Base-by-base conservation (phyloP, 163 green algal species). In the Chlorella variabilis region DNA sequence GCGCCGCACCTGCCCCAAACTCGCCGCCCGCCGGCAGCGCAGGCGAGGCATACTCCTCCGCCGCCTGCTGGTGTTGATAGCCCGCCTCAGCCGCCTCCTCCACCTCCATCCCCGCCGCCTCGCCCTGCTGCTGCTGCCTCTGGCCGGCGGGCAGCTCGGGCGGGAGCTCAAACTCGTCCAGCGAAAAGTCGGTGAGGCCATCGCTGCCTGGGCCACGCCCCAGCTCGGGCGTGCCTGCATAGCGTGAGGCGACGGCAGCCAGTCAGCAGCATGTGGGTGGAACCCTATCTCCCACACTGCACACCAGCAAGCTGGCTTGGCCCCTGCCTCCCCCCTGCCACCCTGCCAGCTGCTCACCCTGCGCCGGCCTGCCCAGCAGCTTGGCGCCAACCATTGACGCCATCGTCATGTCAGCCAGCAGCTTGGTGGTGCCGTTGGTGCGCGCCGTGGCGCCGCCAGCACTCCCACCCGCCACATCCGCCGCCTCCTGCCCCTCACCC, bases 131-230 rank as follows among this genome's bases (percentile, higher is more conserved):
- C 45, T 63, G 70, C 51, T 51, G 33, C 49, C 5, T 45, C 70
- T 65, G 17, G 15, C 49, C 49, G 29, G 33, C 51, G 9, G 42
- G 66, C 61, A 91, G 86, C 59, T 94, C 89, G 31, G 89, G 89
- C 7, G 90, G 89, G 31, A 71, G 56, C 23, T 87, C 89, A 88
- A 93, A 87, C 31, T 88, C 89, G 9, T 94, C 88, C 49, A 92
- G 71, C 13, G 87, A 92, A 25, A 81, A 77, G 48, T 88, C 85
- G 33, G 83, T 86, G 54, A 90, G 36, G 45, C 58, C 51, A 38
- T 31, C 63, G 41, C 21, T 27, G 56, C 38, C 31, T 2, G 11
- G 27, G 4, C 15, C 41, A 20, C 74, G 70, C 15, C 1, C 63
- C 75, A 81, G 58, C 41, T 81, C 75, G 2, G 75, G 58, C 2